phyloP scores from a whole-genome alignment of 352 stramenopile genomes.

The Thalassiosira sp. region DNA sequence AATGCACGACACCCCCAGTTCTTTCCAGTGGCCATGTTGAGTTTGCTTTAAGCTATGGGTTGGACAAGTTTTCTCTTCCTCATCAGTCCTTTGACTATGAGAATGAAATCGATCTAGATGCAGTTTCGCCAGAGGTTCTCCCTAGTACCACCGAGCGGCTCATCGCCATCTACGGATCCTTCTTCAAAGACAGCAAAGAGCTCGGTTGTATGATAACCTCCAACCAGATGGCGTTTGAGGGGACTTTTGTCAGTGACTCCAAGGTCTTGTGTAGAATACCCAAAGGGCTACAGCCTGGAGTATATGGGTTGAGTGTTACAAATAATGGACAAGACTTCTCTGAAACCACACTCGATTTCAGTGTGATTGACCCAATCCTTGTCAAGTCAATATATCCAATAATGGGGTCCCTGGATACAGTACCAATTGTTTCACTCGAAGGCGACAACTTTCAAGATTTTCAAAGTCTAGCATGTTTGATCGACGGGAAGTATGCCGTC shows the following conservation, averaged over 20 bases:
- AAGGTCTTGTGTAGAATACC: slow-evolving; percentile 38
- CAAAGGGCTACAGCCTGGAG: slow-evolving; percentile 33
- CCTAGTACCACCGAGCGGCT: slow-evolving; percentile 19
- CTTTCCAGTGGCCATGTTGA: slow-evolving; percentile 6
- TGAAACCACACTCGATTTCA: slow-evolving; percentile 22
- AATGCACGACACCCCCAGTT: slow-evolving; percentile 31
- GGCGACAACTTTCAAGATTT: slow-evolving; percentile 50
- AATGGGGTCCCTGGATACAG: slow-evolving; percentile 23
- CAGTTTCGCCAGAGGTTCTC: slow-evolving; percentile 21
- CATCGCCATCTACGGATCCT: slow-evolving; percentile 35
- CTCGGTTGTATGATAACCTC: slow-evolving; percentile 42
- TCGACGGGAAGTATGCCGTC: slow-evolving; percentile 34
- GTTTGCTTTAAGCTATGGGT: slow-evolving; percentile 35
- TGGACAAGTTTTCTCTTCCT: slow-evolving; percentile 39
- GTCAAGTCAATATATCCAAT: slow-evolving; percentile 40
- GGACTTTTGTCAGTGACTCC: slow-evolving; percentile 34
- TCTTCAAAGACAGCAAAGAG: slow-evolving; percentile 40
- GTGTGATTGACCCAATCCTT: slow-evolving; percentile 47
- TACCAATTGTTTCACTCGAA: slow-evolving; percentile 31
- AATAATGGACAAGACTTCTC: slow-evolving; percentile 60
- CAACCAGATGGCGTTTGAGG: slow-evolving; percentile 7
- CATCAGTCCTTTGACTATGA: slow-evolving; percentile 40
- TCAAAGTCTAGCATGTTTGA: slow-evolving; percentile 40
- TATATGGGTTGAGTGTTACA: slow-evolving; percentile 43
- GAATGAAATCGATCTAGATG: slow-evolving; percentile 40